A percentile compares a stretch with the other conserved stretches of the same genome.
These are phyloP conservation scores for Globisporangium recalcitrans DNA, from an alignment of 352 stramenopile genomes.

Conservation along the genomic window DNA sequence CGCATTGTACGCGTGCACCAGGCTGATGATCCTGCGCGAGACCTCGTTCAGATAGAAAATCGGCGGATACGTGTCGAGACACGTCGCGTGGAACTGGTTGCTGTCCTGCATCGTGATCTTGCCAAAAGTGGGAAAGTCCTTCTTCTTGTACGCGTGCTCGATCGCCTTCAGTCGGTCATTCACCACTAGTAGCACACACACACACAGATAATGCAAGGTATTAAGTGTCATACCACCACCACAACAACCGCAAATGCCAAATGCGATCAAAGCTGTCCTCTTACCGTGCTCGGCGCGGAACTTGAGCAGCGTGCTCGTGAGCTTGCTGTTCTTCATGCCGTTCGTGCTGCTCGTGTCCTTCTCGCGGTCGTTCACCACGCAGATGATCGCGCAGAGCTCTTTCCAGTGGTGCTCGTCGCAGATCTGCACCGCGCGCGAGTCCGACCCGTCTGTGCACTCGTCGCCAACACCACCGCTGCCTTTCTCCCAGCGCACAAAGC, in stretches of 20 bases:
- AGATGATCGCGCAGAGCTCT: constrained; percentile 92
- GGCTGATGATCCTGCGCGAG: constrained; percentile 64
- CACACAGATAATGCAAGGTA: not conserved
- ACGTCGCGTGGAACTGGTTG: constrained; percentile 98
- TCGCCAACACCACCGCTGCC: constrained; percentile 80
- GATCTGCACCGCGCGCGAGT: constrained; percentile 66
- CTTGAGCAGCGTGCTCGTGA: constrained; percentile 89
- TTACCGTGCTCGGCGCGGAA: constrained; percentile 66
- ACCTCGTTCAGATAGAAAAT: constrained; percentile 99
- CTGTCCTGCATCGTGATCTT: constrained; percentile 97
- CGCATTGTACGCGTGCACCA: constrained; percentile 95
- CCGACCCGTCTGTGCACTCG: constrained; percentile 48
- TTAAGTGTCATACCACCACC: not conserved
- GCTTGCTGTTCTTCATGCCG: constrained; percentile 94
- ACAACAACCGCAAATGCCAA: not conserved
- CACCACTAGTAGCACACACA: constrained; percentile 50
- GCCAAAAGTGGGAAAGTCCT: constrained; percentile 95
- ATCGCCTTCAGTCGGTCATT: constrained; percentile 84
- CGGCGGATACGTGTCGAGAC: constrained; percentile 96
- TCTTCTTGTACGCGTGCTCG: constrained; percentile 80
- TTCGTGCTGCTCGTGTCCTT: constrained; percentile 96
- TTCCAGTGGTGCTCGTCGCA: constrained; percentile 91
- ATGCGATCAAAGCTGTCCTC: too few relatives aligned
- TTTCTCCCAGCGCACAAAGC: constrained; percentile 96
- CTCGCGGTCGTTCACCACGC: constrained; percentile 93